Evolutionary conservation across 371 early-diverging fungal species (phyloP).

Genomic region (Blakeslea trispora): DNA sequence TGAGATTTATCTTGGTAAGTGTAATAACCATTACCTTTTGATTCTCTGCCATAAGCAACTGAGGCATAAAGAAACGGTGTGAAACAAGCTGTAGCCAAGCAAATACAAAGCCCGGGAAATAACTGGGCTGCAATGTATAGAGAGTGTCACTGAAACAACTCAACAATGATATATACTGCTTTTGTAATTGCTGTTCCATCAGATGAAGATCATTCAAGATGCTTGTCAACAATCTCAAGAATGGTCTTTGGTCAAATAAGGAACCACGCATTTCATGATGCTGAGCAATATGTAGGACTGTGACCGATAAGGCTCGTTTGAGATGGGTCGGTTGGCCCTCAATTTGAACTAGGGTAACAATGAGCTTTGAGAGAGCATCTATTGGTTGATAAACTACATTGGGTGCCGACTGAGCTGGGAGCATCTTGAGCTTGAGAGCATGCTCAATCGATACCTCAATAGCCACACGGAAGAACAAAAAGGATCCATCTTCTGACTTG

Average conservation of each 20-base stretch:
- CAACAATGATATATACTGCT: slow-evolving; percentile 69
- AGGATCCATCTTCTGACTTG: slow-evolving; percentile 68
- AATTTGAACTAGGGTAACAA: slow-evolving; percentile 57
- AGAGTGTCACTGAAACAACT: slow-evolving; percentile 80
- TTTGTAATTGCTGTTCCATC: slow-evolving; percentile 64
- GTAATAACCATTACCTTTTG: slow-evolving; percentile 48
- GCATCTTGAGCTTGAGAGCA: slow-evolving; percentile 63
- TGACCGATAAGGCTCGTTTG: slow-evolving; percentile 79
- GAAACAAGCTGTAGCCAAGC: slow-evolving; percentile 95
- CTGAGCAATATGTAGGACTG: slow-evolving; percentile 80
- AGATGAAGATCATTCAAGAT: slow-evolving; percentile 80
- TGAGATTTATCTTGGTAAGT: slow-evolving; percentile 7
- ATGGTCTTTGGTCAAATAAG: slow-evolving; percentile 91
- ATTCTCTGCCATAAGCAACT: slow-evolving; percentile 72
- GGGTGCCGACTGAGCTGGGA: slow-evolving; percentile 41
- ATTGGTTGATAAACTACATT: slow-evolving; percentile 69
- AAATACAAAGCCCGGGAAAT: slow-evolving; percentile 92
- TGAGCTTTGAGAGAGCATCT: slow-evolving; percentile 81
- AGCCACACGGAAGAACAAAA: slow-evolving; percentile 87
- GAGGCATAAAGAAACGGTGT: slow-evolving; percentile 91
- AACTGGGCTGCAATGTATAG: slow-evolving; percentile 81
- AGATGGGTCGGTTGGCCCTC: slow-evolving; percentile 48
- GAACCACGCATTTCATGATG: slow-evolving; percentile 79
- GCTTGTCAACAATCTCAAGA: slow-evolving; percentile 85
- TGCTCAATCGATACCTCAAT: slow-evolving; percentile 81